Conservation (phyloP, 768 basidiomycete species). For the Leccinum longicurvipes region DNA sequence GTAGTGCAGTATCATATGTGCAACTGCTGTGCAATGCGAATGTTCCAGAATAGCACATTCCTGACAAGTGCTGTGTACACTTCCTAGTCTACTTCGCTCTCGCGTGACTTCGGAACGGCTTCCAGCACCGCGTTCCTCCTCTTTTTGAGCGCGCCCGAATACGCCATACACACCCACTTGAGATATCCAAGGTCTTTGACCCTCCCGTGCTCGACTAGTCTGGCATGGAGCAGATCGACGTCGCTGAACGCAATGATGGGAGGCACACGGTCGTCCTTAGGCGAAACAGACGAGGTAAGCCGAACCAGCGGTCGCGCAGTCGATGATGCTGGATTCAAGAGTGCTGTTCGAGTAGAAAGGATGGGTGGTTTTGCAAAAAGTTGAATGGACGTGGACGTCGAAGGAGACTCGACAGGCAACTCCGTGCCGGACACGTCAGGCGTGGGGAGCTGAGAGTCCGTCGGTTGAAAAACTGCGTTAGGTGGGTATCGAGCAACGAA, state of each 20-base stretch:
- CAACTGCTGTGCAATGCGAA: no score
- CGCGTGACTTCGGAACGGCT: constrained; percentile 4
- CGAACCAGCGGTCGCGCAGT: constrained; percentile 64
- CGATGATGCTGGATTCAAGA: constrained; percentile 30
- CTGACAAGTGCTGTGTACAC: no score
- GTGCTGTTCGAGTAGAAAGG: constrained; percentile 56
- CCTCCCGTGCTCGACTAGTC: constrained; percentile 48
- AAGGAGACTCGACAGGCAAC: not conserved
- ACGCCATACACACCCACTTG: constrained; percentile 71
- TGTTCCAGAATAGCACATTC: no score
- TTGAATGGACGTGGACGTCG: constrained; percentile 5
- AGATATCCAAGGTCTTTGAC: constrained; percentile 59
- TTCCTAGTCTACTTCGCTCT: constrained; percentile 8
- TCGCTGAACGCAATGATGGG: constrained; percentile 76
- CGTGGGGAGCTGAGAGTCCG: not conserved
- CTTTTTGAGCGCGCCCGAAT: constrained; percentile 62
- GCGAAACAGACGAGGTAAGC: constrained; percentile 52
- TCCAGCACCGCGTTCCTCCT: constrained; percentile 46
- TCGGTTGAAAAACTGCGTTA: constrained; percentile 39
- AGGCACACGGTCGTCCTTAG: constrained; percentile 76
- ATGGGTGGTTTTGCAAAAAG: constrained; percentile 42
- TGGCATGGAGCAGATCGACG: constrained; percentile 74
- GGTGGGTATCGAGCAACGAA: constrained; percentile 72
- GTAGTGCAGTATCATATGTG: no score
- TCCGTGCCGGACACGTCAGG: not conserved